phyloP scores from a whole-genome alignment of 176 grass and related monocot species.

The Juncus inflexus region DNA sequence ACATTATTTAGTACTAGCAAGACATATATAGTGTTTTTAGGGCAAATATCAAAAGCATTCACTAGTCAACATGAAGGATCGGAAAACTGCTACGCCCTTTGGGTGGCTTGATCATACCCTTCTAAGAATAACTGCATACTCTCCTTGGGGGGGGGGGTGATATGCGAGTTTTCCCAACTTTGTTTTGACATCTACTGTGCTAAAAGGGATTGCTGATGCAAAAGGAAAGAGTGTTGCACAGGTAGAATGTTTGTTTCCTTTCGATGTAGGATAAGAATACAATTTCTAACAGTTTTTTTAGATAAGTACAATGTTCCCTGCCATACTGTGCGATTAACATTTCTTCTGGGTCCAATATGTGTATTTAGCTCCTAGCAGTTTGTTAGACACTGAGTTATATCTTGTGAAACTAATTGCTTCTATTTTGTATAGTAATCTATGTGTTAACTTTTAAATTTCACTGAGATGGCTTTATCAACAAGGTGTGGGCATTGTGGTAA shows the following conservation, averaged over 20 bases:
- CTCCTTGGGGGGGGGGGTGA: slow-evolving; percentile 46
- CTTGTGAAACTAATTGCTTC: background rate
- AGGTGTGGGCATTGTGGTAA: slow-evolving; percentile 20
- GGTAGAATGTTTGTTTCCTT: slow-evolving; percentile 23
- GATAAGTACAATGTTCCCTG: background rate
- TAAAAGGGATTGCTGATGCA: slow-evolving; percentile 33
- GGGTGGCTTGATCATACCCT: too few relatives aligned
- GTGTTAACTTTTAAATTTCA: slow-evolving; percentile 25
- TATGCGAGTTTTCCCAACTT: background rate
- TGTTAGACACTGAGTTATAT: background rate
- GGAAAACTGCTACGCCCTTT: too few relatives aligned
- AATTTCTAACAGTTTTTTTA: background rate
- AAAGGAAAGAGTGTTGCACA: slow-evolving; percentile 55
- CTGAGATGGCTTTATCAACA: slow-evolving; percentile 31
- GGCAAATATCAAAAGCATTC: too few relatives aligned
- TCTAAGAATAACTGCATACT: slow-evolving; percentile 34
- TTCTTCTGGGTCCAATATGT: background rate
- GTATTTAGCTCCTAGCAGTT: background rate
- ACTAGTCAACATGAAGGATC: too few relatives aligned
- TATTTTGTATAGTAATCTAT: background rate
- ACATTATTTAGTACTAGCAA: background rate
- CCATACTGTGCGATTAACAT: background rate
- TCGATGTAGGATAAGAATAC: background rate
- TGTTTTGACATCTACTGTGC: slow-evolving; percentile 10
- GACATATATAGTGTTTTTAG: too few relatives aligned